Evolutionary conservation across 306 rosid genomes (phyloP).

Genomic region (Cucumis hystrix): DNA sequence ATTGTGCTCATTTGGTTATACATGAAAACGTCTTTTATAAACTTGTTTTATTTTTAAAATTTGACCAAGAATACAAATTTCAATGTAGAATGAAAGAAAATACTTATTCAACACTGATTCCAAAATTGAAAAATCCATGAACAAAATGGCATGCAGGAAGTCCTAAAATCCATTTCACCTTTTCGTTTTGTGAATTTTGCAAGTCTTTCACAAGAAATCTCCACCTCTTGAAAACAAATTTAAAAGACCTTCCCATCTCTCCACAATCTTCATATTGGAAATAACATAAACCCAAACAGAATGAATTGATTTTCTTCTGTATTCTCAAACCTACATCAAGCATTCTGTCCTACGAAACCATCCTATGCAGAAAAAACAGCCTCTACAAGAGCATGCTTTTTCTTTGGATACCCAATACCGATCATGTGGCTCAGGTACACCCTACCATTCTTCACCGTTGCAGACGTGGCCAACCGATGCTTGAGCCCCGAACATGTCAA

Average conservation of each 20-base stretch:
- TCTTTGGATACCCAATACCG: conserved; percentile 76
- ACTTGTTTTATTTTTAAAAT: too few species aligned
- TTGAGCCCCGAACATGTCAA: conserved; percentile 46
- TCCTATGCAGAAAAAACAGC: conserved; percentile 44
- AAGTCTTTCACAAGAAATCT: background rate
- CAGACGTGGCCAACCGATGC: conserved; percentile 75
- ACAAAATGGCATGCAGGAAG: background rate
- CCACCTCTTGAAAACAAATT: background rate
- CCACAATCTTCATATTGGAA: background rate
- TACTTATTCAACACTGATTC: background rate
- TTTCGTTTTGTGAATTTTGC: background rate
- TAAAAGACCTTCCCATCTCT: background rate
- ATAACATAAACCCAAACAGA: background rate
- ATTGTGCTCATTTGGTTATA: too few species aligned
- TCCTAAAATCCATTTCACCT: background rate
- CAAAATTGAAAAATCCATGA: background rate
- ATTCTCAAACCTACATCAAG: background rate
- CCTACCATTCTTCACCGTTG: conserved; percentile 75
- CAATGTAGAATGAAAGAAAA: too few species aligned
- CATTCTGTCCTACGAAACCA: background rate
- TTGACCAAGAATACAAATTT: too few species aligned
- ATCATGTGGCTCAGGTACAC: conserved; percentile 60
- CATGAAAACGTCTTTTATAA: too few species aligned
- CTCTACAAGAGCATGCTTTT: conserved; percentile 72
- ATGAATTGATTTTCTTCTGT: background rate